Evolutionary conservation across 2,329 filamentous ascomycete species (phyloP), one percentile per base, ranked within the genome.

Genomic region (Thielaviopsis ethacetica): DNA sequence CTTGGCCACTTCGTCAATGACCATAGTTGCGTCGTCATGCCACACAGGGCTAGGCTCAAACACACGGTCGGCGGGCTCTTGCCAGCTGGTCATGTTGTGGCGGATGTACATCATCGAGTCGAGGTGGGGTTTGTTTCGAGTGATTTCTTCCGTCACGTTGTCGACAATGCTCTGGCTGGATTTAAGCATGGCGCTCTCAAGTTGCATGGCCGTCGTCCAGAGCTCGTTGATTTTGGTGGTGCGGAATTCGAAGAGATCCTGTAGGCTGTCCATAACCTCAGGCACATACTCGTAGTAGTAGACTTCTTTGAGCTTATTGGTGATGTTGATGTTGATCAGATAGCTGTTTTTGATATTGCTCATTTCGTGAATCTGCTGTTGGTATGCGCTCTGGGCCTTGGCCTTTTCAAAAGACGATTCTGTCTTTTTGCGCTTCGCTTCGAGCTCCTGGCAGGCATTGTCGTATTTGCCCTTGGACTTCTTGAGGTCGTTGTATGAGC

Each of bases 321-420:
- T 94, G 61, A 97, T 88, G 68, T 95, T 95, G 73, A 98, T 95
- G 62, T 83, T 81, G 67, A 98, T 95, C 62, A 98, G 75, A 68
- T 98, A 98, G n/a, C 87, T 90, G 70, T 98, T 98, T 76, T 98
- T 98, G 70, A 86, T 80, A 69, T 98, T 98, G 72, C 93, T 88
- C 93, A 97, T 97, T 65, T 98, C 93, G 62, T 84, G 74, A 62
- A 94, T 78, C 71, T 97, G 91, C 68, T 95, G 89, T 67, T 95
- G 88, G 71, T 95, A 98, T 44, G 88, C 84, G 68, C 82, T 85
- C 68, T 95, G 88, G 7, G 91, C 90, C 74, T 96, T 98, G 63
- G 82, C 75, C 73, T 95, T 96, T 70, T 97, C 91, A 67, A 93
- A 94, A n/a, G 90, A 83, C 53, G 86, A 86, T 67, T 98, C 93